Base-by-base conservation (phyloP, 106 monocot genomes). In the Ottelia alismoides region DNA sequence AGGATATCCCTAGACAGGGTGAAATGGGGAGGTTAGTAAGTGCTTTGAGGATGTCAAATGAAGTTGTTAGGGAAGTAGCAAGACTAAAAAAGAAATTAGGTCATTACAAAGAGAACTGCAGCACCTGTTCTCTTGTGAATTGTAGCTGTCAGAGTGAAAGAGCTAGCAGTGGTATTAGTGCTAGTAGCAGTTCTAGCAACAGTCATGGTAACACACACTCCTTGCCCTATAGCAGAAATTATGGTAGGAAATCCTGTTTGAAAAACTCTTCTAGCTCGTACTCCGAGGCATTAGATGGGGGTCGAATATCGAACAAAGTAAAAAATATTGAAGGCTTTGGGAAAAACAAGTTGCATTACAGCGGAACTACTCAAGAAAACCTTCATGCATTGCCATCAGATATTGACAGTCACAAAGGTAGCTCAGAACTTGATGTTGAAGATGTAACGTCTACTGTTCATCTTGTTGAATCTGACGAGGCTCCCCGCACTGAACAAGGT, bases 111-210 rank as follows among this genome's bases (percentile, higher is more conserved):
- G 62, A 74, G 57, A 96, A 85, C 35, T 96, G 96, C 54, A 76
- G 65, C 60, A 82, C 76, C 22, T 89, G 96, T 65, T 89, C 76
- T 30, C 51, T 96, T 43, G 69, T 89, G 46, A 96, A 96, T 50
- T 96, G 96, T 57, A 89, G 96, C 40, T 96, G 96, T 58, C 74
- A 78, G 64, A 76, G 71, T 70, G 96, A 96, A 56, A 81, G 96
- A 28, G 74, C 67, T 57, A 89, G 66, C 55, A 96, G 96, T 74
- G 89, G 89, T 49, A 79, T 56, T 64, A 96, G 89, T 67, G 96
- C 96, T 50, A 96, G 88, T 65, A 89, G 96, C 69, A 96, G 85
- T 27, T 64, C 53, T 40, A n/a, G n/a, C n/a, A n/a, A n/a, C n/a
- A n/a, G n/a, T n/a, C n/a, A n/a, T n/a, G 56, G 73, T 52, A 66